Conservation (phyloP, 441 rosid species). For the Jatropha multifida region DNA sequence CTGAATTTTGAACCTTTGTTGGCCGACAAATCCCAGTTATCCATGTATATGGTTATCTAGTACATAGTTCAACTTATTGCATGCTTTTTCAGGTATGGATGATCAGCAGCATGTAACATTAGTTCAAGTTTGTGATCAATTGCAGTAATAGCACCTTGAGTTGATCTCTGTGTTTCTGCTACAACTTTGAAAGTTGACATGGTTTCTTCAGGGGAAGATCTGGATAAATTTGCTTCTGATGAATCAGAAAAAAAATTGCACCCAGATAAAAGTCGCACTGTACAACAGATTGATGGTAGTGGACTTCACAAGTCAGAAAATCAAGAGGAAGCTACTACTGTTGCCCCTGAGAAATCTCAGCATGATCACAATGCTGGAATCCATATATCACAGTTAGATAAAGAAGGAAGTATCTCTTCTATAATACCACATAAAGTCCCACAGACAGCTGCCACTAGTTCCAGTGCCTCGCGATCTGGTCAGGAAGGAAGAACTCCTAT, state of each 20-base stretch:
- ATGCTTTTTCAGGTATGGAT: conserved; percentile 33
- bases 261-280: conserved; percentile 26
- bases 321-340: conserved; percentile 25
- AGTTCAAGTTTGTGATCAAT: conserved; percentile 20
- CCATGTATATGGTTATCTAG: background rate
- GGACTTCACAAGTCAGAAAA: conserved; percentile 30
- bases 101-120: conserved; percentile 17
- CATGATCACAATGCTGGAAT: conserved; percentile 27
- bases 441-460: conserved; percentile 30
- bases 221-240: conserved; percentile 35
- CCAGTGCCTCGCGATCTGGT: conserved; percentile 37
- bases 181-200: conserved; percentile 30
- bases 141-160: conserved; percentile 21
- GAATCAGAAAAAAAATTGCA: conserved; percentile 31
- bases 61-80: background rate
- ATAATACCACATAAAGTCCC: conserved; percentile 31
- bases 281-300: conserved; percentile 24
- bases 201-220: conserved; percentile 43
- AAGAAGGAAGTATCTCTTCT: conserved; percentile 43
- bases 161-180: conserved; percentile 29
- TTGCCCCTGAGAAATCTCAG: conserved; percentile 30
- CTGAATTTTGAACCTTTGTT: conserved; percentile 3
- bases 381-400: conserved; percentile 29
- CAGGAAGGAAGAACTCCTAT: conserved; percentile 58
- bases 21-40: background rate